phyloP scores from a whole-genome alignment of 2,329 filamentous ascomycete species.

The Remersonia thermophila region DNA sequence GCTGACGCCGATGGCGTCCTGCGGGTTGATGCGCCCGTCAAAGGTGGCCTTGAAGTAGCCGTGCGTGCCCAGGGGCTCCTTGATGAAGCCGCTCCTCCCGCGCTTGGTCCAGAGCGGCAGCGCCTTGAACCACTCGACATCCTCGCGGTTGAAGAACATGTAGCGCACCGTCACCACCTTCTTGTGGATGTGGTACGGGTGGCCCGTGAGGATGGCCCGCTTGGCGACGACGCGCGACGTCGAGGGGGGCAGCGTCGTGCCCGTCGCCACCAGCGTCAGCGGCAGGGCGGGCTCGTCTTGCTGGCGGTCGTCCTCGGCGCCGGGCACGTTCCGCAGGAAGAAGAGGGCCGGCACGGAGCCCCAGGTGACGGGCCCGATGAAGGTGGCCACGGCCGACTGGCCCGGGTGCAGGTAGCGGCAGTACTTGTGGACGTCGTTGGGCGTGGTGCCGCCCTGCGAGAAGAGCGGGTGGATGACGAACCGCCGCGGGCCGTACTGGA shows the following conservation, averaged over 20 bases:
- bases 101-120: conserved; percentile 87
- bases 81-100: conserved; percentile 80
- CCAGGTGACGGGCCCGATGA: conserved; percentile 86
- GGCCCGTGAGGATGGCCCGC: conserved; percentile 83
- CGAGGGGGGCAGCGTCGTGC: conserved; percentile 70
- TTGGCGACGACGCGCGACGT: conserved; percentile 79
- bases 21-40: conserved; percentile 88
- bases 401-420: conserved; percentile 85
- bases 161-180: conserved; percentile 92
- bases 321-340: conserved; percentile 51
- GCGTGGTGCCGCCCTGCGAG: conserved; percentile 77
- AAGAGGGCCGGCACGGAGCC: conserved; percentile 82
- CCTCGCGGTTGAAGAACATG: conserved; percentile 98
- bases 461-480: conserved; percentile 84
- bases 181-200: conserved; percentile 98
- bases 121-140: conserved; percentile 96
- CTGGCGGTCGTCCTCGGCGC: conserved; percentile 23
- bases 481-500: conserved; percentile 81
- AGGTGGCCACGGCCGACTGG: conserved; percentile 75
- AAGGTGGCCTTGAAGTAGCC: conserved; percentile 99
- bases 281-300: conserved; percentile 27
- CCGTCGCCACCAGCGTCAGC: conserved; percentile 69
- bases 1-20: conserved; percentile 86
- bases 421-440: conserved; percentile 96
- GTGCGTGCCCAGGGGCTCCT: conserved; percentile 88